A percentile compares a stretch with the other conserved stretches of the same genome.
phyloP scores from a whole-genome alignment of 768 basidiomycete genomes.

The Suillus bovinus region DNA sequence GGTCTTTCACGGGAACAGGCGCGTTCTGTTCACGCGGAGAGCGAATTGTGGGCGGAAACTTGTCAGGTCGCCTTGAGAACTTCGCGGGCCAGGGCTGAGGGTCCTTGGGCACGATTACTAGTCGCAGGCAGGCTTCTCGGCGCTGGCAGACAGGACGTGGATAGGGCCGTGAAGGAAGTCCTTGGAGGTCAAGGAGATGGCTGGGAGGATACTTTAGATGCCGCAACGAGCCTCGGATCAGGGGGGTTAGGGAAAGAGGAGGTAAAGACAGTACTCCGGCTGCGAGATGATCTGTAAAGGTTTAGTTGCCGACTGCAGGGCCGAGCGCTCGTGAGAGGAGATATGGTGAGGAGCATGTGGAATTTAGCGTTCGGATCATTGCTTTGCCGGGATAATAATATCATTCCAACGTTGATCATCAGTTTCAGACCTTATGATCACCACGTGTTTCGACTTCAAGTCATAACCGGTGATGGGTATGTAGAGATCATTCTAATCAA shows the following conservation, averaged over 20 bases:
- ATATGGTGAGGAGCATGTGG: neutral
- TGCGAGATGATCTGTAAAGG: conserved; percentile 39
- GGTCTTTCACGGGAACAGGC: conserved; percentile 47
- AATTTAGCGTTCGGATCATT: neutral
- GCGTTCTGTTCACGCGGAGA: conserved; percentile 64
- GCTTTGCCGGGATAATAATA: neutral
- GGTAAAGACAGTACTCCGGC: conserved; percentile 53
- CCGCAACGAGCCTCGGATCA: conserved; percentile 55
- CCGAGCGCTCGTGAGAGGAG: neutral
- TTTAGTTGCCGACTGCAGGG: conserved; percentile 6
- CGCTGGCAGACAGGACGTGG: conserved; percentile 46
- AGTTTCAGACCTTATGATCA: neutral
- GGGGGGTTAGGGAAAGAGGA: conserved; percentile 65
- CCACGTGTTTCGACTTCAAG: neutral
- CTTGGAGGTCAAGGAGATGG: conserved; percentile 26
- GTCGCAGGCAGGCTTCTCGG: conserved; percentile 71
- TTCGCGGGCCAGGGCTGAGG: conserved; percentile 56
- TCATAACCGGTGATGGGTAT: neutral
- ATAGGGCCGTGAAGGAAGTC: conserved; percentile 20
- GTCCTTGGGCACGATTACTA: conserved; percentile 74
- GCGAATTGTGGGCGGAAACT: conserved; percentile 82
- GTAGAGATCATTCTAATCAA: neutral
- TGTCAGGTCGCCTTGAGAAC: conserved; percentile 58
- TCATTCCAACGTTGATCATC: too few species aligned
- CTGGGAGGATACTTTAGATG: conserved; percentile 52